Base-by-base conservation (phyloP, 768 basidiomycete genomes). In the Auriscalpium orientale region DNA sequence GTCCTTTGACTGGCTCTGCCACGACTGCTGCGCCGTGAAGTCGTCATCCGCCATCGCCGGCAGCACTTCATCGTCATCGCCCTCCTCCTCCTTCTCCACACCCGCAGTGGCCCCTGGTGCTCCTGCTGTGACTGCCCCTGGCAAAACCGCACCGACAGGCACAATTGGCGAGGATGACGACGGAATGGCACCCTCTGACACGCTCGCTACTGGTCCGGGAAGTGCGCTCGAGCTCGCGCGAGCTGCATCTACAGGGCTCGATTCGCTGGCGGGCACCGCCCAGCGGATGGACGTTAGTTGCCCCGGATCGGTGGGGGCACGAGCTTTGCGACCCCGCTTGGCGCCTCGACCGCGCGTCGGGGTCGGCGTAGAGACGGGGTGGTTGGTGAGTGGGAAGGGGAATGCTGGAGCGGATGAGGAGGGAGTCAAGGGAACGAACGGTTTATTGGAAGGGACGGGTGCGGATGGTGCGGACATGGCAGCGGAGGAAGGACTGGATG, bases 11-110 rank as follows among this genome's bases (percentile, higher is more conserved):
- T 91, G 89, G 59, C 87, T 90, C 71, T 91, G 85, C 82, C 84
- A 91, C 4, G 84, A 85, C 54, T 85, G 67, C 63, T 91, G 90
- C 1, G 88, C 87, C 11, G 89, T 89, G 68, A 90, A 91, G 60
- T 91, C 90, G 58, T 91, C 90, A 58, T 92, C 90, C 1, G 89
- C 89, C 89, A 91, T 91, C 8, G 86, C 87, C 46, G 88, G 87
- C 36, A 90, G 66, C 45, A 89, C 67, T 60, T 91, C 88, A 56
- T 91, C 89, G 50, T 91, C 89, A 10, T 79, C 87, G 56, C 85
- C 89, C 0, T 71, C 87, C n/a, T 86, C 79, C 49, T 78, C 79
- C 36, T 76, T 75, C 40, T 65, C 70, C 40, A 56, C 63, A 34
- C 61, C 64, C 8, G 59, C 62, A 16, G 57, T 46, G 2, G 49